Conservation (phyloP, 805 yeast genomes). For the Sugiyamaella lignohabitans region DNA sequence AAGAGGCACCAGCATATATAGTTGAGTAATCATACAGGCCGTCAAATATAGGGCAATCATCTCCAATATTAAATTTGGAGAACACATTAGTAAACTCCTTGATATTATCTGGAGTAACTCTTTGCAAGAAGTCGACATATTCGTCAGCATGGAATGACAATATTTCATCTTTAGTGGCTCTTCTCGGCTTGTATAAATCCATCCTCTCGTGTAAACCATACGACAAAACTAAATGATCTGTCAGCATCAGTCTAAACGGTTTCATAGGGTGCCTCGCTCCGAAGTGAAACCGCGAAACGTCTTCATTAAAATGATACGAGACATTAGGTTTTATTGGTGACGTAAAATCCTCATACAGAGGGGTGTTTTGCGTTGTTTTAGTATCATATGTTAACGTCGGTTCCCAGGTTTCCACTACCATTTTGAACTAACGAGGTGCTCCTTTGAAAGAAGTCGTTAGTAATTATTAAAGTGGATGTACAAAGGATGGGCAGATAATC, state of each 20-base stretch:
- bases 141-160: slow-evolving; percentile 81
- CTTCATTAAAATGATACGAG: slow-evolving; percentile 82
- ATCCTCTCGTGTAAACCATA: slow-evolving; percentile 81
- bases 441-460: no score
- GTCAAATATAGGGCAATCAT: slow-evolving; percentile 91
- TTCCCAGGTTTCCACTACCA: slow-evolving; percentile 23
- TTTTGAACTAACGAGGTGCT: no score
- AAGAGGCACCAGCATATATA: slow-evolving; percentile 80
- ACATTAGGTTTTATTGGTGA: slow-evolving; percentile 39
- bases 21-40: slow-evolving; percentile 89
- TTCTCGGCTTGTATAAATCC: slow-evolving; percentile 81
- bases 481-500: no score
- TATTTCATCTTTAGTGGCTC: slow-evolving; percentile 77
- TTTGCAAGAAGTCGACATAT: slow-evolving; percentile 67
- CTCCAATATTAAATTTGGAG: slow-evolving; percentile 80
- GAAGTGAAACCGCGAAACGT: slow-evolving; percentile 74
- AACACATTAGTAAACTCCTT: slow-evolving; percentile 44
- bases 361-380: slow-evolving; percentile 39
- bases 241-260: slow-evolving; percentile 87
- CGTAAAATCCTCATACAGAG: slow-evolving; percentile 41
- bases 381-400: slow-evolving; percentile 38
- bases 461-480: no score
- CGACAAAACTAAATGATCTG: slow-evolving; percentile 82
- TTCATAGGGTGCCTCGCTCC: slow-evolving; percentile 98
- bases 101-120: slow-evolving; percentile 69